Percentiles rank a stretch among this genome's conserved stretches.
phyloP scores from a whole-genome alignment of 2,329 filamentous ascomycete genomes.

The Grosmannia clavigera region DNA sequence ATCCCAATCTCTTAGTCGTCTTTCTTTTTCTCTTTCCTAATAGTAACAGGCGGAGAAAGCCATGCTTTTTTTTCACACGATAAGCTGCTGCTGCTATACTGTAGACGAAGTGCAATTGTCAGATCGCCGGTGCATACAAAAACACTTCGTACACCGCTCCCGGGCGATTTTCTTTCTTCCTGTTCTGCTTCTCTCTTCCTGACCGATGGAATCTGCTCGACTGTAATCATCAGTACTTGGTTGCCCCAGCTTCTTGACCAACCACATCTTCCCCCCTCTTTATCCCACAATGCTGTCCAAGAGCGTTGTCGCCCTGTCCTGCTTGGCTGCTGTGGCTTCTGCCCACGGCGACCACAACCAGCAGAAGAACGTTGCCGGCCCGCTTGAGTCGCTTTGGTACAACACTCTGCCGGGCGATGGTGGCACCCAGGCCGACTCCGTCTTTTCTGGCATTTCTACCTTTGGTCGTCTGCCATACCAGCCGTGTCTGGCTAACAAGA shows the following conservation, averaged over 20 bases:
- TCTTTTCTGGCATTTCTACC: conserved; percentile 79
- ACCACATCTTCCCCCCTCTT: neutral
- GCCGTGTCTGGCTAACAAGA: conserved; percentile 58
- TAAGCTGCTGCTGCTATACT: neutral
- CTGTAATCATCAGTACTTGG: neutral
- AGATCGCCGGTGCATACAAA: neutral
- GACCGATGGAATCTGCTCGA: neutral
- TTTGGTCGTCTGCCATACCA: conserved; percentile 70
- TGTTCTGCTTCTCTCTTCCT: neutral
- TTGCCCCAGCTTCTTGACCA: too few relatives aligned
- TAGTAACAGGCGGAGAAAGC: neutral
- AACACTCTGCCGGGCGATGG: conserved; percentile 73
- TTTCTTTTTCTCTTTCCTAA: neutral
- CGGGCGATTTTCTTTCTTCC: neutral
- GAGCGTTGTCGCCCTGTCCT: conserved; percentile 17
- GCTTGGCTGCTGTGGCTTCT: conserved; percentile 35
- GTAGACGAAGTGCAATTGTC: neutral
- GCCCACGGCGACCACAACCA: conserved; percentile 46
- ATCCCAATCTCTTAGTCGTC: neutral
- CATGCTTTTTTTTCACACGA: neutral
- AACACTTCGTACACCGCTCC: neutral
- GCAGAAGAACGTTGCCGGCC: conserved; percentile 52
- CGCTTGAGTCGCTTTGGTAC: conserved; percentile 69
- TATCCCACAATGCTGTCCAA: conserved; percentile 5
- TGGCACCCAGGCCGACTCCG: conserved; percentile 72